Base-by-base conservation (phyloP, 2,329 filamentous ascomycete species). In the Trichoderma harzianum region DNA sequence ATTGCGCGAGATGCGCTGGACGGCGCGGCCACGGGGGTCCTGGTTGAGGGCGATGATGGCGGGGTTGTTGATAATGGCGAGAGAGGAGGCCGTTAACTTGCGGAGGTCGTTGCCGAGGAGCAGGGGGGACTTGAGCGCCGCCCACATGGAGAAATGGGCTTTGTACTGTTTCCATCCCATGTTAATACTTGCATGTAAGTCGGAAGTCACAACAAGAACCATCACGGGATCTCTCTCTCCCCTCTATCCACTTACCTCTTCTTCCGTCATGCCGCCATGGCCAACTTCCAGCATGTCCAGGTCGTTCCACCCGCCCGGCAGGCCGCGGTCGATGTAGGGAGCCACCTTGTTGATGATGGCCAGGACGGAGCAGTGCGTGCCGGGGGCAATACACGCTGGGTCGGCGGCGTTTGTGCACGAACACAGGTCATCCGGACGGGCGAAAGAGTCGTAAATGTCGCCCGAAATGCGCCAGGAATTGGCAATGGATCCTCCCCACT, bases 61-160 rank as follows among this genome's bases (percentile, higher is more conserved):
- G 30, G 72, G 74, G 72, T 76, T 77, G 70, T 75, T 76, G 6
- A 75, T 47, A 57, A 77, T 75, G 69, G 72, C 69, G 30, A 76
- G 72, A 10, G 76, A 62, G 7, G 71, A 58, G 58, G 74, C 69
- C 53, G 70, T 66, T 61, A 77, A 72, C 24, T 70, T 67, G 76
- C 77, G 76, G 18, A 84, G 76, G 51, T 82, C 79, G 1, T 81
- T 80, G 7, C 83, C 81, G 62, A 84, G 82, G 34, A 84, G 82
- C 4, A 85, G 77, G 14, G 83, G 83, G 0, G 82, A 83, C 74
- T 84, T 85, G 61, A 84, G 80, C 63, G 83, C 82, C 0, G 83
- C 81, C 83, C 83, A 85, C 75, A 85, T 82, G 26, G 83, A 78
- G 62, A 85, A 84, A 73, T 85, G 84, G 26, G 82, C 68, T 62